Conservation (phyloP, 805 yeast genomes). For the Ogataea pignaliae region DNA sequence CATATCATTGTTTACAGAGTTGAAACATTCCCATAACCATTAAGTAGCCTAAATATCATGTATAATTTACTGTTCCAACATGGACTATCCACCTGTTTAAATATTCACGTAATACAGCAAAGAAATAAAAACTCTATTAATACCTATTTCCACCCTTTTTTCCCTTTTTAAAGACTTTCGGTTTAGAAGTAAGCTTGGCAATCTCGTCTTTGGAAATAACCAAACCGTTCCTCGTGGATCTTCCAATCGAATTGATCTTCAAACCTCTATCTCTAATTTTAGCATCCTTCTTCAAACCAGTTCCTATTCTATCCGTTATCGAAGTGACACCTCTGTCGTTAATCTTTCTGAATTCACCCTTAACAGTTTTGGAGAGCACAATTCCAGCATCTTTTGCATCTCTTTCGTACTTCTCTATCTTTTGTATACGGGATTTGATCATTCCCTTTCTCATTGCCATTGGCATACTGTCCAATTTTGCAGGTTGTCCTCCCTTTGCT, state of each 20-base stretch:
- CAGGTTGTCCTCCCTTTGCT: conserved; percentile 21
- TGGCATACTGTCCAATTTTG: conserved; percentile 72
- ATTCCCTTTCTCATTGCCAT: conserved; percentile 86
- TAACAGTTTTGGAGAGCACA: conserved; percentile 65
- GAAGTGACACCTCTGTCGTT: conserved; percentile 51
- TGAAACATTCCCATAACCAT: too few relatives aligned
- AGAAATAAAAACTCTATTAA: too few relatives aligned
- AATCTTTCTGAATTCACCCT: conserved; percentile 59
- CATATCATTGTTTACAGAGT: too few relatives aligned
- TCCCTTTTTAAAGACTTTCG: conserved; percentile 14
- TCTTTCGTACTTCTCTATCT: conserved; percentile 54
- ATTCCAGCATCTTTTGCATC: conserved; percentile 91
- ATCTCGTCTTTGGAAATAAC: conserved; percentile 66
- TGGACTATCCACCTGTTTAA: not conserved
- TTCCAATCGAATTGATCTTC: conserved; percentile 71
- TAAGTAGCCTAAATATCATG: too few relatives aligned
- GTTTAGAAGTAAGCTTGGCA: conserved; percentile 35
- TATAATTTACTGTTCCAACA: too few relatives aligned
- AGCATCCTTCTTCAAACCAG: conserved; percentile 34
- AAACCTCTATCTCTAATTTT: conserved; percentile 70
- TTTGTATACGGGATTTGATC: conserved; percentile 50
- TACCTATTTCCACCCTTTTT: conserved; percentile 10
- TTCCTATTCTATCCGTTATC: conserved; percentile 49
- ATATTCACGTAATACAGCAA: too few relatives aligned
- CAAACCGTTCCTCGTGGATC: conserved; percentile 73